Percentiles rank a stretch among this genome's conserved stretches.
These are phyloP conservation scores for Potentilla sterilis DNA, from an alignment of 306 rosid species.

Conservation along the genomic window DNA sequence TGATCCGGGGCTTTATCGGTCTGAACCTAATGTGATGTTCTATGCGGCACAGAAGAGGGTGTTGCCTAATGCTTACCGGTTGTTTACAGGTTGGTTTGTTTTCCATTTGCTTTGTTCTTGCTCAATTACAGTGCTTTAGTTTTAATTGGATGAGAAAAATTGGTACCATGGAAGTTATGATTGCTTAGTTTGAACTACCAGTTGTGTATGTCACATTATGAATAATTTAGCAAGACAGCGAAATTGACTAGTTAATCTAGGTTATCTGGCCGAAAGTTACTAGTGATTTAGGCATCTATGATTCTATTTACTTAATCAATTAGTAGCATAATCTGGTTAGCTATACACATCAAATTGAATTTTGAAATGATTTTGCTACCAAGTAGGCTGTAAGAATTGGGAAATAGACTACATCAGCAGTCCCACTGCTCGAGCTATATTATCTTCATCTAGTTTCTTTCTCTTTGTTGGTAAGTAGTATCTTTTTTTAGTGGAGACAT, in stretches of 20 bases:
- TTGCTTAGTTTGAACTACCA: slow-evolving; percentile 8
- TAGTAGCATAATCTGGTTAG: not conserved
- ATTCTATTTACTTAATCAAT: not conserved
- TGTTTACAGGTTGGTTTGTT: slow-evolving; percentile 61
- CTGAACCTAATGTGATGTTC: slow-evolving; percentile 82
- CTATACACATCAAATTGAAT: not conserved
- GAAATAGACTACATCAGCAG: not conserved
- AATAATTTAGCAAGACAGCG: not conserved
- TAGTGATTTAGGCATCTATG: not conserved
- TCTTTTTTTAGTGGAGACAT: not conserved
- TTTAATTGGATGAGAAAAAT: not conserved
- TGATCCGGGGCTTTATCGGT: slow-evolving; percentile 91
- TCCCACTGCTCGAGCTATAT: not conserved
- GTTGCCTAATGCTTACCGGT: slow-evolving; percentile 71
- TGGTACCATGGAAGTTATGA: not conserved
- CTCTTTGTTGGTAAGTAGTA: not conserved
- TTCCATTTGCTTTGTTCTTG: not conserved
- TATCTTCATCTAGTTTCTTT: not conserved
- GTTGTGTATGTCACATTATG: not conserved
- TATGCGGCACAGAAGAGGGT: slow-evolving; percentile 88
- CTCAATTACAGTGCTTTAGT: slow-evolving; percentile 10
- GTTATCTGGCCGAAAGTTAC: not conserved
- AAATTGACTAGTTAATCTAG: not conserved
- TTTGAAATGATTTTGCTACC: not conserved
- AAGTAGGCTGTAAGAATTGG: not conserved